Evolutionary conservation across 768 basidiomycete species (phyloP).

Genomic region (Kwoniella mangroviensis): DNA sequence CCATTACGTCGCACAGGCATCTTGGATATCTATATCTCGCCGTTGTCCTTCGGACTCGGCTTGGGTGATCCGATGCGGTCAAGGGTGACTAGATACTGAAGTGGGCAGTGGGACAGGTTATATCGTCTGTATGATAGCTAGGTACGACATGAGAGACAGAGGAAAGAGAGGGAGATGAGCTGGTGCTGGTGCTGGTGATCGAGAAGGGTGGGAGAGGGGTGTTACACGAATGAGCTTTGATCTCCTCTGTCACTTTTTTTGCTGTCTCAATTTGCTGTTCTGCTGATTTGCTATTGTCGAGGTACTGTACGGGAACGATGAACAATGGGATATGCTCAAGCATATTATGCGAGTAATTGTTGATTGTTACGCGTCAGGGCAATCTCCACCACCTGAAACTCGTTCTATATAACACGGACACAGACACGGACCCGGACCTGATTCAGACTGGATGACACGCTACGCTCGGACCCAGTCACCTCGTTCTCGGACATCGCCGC

Average conservation of each 20-base stretch:
- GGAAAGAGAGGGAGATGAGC: not conserved
- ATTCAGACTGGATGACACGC: not conserved
- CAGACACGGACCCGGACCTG: not conserved
- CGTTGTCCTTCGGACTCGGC: not conserved
- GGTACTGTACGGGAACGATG: too few species aligned
- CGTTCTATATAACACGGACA: too few species aligned
- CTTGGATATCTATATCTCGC: not conserved
- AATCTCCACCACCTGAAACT: not conserved
- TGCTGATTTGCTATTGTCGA: not conserved
- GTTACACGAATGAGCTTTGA: conserved; percentile 11
- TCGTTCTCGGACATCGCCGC: not conserved
- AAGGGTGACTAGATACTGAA: not conserved
- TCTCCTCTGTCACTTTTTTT: too few species aligned
- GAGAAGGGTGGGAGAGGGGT: not conserved
- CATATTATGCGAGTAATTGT: too few species aligned
- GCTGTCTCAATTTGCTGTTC: too few species aligned
- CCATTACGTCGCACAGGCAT: conserved; percentile 25
- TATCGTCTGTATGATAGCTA: not conserved
- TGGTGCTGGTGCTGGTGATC: not conserved
- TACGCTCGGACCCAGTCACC: not conserved
- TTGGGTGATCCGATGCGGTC: not conserved
- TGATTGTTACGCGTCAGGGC: not conserved
- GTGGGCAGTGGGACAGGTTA: not conserved
- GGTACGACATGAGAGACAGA: not conserved
- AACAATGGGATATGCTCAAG: not conserved